Base-by-base conservation (phyloP, 208 protist genomes). In the Acanthamoeba triangularis region DNA sequence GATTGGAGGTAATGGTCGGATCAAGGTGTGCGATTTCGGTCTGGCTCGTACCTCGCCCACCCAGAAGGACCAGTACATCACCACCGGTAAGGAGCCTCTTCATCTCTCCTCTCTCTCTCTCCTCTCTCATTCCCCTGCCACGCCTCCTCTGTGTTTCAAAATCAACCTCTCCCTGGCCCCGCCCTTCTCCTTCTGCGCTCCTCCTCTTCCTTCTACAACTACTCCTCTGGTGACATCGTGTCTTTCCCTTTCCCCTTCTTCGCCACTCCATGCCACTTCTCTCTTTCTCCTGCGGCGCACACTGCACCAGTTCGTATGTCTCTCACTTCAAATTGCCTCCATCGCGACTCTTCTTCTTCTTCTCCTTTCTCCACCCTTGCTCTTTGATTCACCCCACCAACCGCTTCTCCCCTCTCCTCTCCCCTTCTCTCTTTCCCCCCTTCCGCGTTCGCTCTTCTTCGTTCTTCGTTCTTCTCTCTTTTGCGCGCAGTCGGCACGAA, bases 1-100 rank as follows among this genome's bases (percentile, higher is more conserved):
- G 82, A 65, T 90, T 13, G 82, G 54, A 25, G 54, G 82, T 8
- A 65, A 90, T n/a, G 47, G 82, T 28, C 28, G 54, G 8, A 41
- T 90, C 82, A 90, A 90, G 49, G 82, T 90, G 20, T 90, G 82
- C 82, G 82, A 90, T n/a, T 90, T 90, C 25, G 82, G 82, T 59
- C 82, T 90, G n/a, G 82, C 82, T 4, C 47, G 82, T 47, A 90
- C 52, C 23, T 59, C 82, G 47, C 82, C 82, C 49, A 65, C 47
- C 16, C 52, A 90, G 82, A 90, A 65, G 52, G 54, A 90, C 33
- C 47, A 90, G n/a, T 67, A 90, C 52, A 59, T 90, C 82, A 90
- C 54, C 18, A 90, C 82, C 41, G 74, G 74, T 82, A 82, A 33
- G 13, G 30, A 76, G 23, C 20, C n/a, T 72, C n/a, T 16, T n/a